Evolutionary conservation across 2,329 filamentous ascomycete genomes (phyloP), one percentile per base, ranked within the genome.

Genomic region (Alternaria sp.): DNA sequence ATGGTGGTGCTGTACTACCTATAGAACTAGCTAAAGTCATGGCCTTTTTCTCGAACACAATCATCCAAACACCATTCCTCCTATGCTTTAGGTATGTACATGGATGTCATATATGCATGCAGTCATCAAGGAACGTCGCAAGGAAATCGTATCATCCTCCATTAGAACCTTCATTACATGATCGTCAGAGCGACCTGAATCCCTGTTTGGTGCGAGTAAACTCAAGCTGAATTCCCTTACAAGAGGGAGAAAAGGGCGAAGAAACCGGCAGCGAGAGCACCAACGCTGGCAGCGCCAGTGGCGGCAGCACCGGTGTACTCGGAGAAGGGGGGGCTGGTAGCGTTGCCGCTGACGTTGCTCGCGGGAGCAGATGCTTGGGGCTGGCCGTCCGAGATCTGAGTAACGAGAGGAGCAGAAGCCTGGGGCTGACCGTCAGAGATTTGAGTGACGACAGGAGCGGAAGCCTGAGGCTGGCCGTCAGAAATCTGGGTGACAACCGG

Each of bases 231-330:
- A 14, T 16, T 54, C 41, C 43, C 57, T 72, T 73, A 78, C 52
- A 78, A 64, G 60, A 77, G 57, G 27, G 68, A 70, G 40, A 76
- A 67, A 28, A 74, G 57, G 41, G 67, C 76, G 18, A 75, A 32
- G 4, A 77, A 49, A 54, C 70, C 75, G 34, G 69, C 74, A 12
- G 64, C 71, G 27, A 78, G 43, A 20, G 70, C 74, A 41, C 74
- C 71, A 28, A 69, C 18, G 38, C 64, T 70, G 41, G 64, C 61
- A 28, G 60, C 61, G 22, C 60, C 55, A 28, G 66, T 69, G 2
- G 67, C 46, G n/a, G 74, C 75, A 30, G 74, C 75, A 48, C 74
- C 75, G 20, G 75, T 74, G 68, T 70, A 78, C 59, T 74, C 57
- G 4, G 22, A 25, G 22, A 25, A 25, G 22, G 22, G 22, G 22